Base-by-base conservation (phyloP, 495 filamentous ascomycete species). In the Hypoxylon trugodes region DNA sequence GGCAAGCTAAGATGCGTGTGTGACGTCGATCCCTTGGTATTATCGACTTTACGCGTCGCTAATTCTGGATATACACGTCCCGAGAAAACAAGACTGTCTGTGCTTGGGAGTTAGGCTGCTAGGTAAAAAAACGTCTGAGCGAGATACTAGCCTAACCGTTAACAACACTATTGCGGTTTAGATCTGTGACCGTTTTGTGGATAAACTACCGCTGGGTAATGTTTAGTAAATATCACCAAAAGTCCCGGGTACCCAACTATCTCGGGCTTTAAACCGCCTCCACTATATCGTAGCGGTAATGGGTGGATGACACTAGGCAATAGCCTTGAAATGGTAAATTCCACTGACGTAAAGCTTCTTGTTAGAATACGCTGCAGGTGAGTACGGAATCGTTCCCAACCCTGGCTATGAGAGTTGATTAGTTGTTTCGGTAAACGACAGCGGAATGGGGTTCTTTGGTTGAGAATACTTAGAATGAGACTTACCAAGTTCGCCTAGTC, bases 1-100 rank as follows among this genome's bases (percentile, higher is more conserved):
- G 28, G 32, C 9, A 59, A 48, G 28, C 24, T 19, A 36, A 6
- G n/a, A 21, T 16, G 6, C 26, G 18, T 54, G 35, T 47, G 57
- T 59, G 53, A 54, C 58, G 41, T 58, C 52, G 58, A 67, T 67
- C 58, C 40, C n/a, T 28, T 58, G 40, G 25, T 24, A 49, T 37
- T 53, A 53, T 67, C 57, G 52, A 58, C 52, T 22, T 48, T 15
- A 43, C 52, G 26, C 57, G 32, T 52, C 32, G 22, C 6, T 51
- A 57, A 18, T 50, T 10, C 36, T 28, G 10, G 13, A 57, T 38
- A 52, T 52, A 40, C 30, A 49, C 50, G 51, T 55, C 24, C 49
- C 18, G 49, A 60, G 28, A 12, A 12, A 10, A 33, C 42, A n/a
- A 26, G 22, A 37, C 16, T 37, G 16, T 60, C 6, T 51, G 21